Base-by-base conservation (phyloP, 2,329 filamentous ascomycete genomes). In the Alternaria longipes region DNA sequence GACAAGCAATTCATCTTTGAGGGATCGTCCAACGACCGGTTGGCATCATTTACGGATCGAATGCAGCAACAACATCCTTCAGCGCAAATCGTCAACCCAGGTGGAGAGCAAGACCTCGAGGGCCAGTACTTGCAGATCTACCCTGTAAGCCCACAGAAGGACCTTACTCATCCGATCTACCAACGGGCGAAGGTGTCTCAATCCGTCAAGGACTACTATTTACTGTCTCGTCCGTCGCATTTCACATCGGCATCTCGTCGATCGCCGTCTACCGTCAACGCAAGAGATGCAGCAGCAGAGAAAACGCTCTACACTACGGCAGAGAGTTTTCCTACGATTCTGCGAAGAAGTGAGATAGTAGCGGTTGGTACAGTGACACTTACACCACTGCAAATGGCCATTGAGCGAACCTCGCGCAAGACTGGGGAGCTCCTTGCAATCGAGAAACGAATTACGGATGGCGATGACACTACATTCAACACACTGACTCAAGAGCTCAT, bases 1-100 rank as follows among this genome's bases (percentile, higher is more conserved):
- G 93, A 97, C 78, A 97, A 97, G 80, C 90, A 94, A 60, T 98
- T 93, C 78, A 90, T 98, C 56, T 97, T 96, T 70, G 93, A 98
- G 79, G 93, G 92, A 0, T 87, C 89, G 2, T 85, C 90, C 0
- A 88, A 84, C 7, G 94, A 98, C 78, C 87, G 91, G 22, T 88
- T 92, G 41, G 87, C 89, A 1, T 89, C 89, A 5, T 98, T 98
- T 71, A 92, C 92, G 1, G 94, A 97, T 75, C 90, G 92, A 51
- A 92, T 98, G 87, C 94, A 96, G 74, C 91, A 94, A 76, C 90
- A 96, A 71, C 93, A 97, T 74, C 94, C 94, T 4, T 84, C 90
- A 2, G 94, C 94, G 3, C 91, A 95, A 71, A 90, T 97, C 60
- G 83, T 96, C 42, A 89, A 88, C 4, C 85, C 85, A 30, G 87